Conservation (phyloP, 1,284 basidiomycete genomes). For the Meripilus lineatus region DNA sequence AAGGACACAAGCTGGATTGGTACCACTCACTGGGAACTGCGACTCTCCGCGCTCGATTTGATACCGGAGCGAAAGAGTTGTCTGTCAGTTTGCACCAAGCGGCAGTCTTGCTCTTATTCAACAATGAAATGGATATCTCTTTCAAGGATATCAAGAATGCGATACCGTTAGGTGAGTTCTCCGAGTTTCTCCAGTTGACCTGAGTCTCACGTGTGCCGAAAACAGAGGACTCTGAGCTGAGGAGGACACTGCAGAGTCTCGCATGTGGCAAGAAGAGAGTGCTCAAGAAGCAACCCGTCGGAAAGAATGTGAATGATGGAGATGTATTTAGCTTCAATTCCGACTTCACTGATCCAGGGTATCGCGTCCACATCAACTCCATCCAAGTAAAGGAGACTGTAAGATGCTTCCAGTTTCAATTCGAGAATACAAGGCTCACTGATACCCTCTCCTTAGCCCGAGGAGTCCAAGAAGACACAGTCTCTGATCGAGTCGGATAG, state of each 20-base stretch:
- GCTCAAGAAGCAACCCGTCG: slow-evolving; percentile 74
- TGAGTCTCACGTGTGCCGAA: background rate
- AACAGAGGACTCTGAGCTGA: slow-evolving; percentile 70
- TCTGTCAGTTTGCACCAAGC: slow-evolving; percentile 91
- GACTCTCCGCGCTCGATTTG: slow-evolving; percentile 68
- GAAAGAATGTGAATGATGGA: slow-evolving; percentile 73
- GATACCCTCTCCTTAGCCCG: slow-evolving; percentile 45
- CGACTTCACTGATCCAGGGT: slow-evolving; percentile 75
- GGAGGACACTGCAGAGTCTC: slow-evolving; percentile 86
- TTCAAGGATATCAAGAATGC: slow-evolving; percentile 60
- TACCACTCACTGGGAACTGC: slow-evolving; percentile 80
- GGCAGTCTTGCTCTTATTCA: slow-evolving; percentile 88
- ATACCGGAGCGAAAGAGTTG: slow-evolving; percentile 76
- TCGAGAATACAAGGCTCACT: background rate
- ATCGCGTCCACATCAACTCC: slow-evolving; percentile 90
- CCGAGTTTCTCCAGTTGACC: background rate
- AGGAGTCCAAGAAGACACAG: slow-evolving; percentile 85
- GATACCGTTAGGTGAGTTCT: background rate
- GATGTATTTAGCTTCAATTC: slow-evolving; percentile 85
- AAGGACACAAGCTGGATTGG: slow-evolving; percentile 74
- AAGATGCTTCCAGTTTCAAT: slow-evolving; percentile 17
- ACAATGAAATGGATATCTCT: slow-evolving; percentile 54
- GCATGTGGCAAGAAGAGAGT: slow-evolving; percentile 91
- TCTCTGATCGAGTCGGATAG: slow-evolving; percentile 84
- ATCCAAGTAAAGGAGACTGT: slow-evolving; percentile 93